Evolutionary conservation across 257 asterid genomes (phyloP), one percentile per base, ranked within the genome.

Genomic region (Rubia yunnanensis): DNA sequence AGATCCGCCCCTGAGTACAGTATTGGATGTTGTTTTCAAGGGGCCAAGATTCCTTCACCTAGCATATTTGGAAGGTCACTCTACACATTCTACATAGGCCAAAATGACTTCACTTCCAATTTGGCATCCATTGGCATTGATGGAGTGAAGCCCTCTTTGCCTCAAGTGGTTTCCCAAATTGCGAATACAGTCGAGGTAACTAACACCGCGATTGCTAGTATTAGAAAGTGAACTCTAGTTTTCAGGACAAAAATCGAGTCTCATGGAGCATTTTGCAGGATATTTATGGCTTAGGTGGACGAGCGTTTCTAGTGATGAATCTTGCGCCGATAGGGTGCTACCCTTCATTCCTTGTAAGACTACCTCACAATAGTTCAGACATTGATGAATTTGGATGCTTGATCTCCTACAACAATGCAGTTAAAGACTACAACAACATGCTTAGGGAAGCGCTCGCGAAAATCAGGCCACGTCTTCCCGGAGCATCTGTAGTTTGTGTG

Each of bases 301-400:
- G 88, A 38, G 77, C 87, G 7, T 79, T 88, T 65, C 58, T 83
- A 63, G 88, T 88, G n/a, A 77, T 82, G 22, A 86, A 84, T 65
- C 66, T 84, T 8, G 85, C 82, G n/a, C 95, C 96, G 2, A 24
- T 88, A 23, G 92, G 96, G 14, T 88, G 94, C 28, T 82, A 84
- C 67, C 86, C 89, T 10, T 70, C 89, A 7, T 69, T 68, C 54
- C 41, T 85, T 39, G 73, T 74, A 63, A 78, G 79, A 70, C 77
- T 87, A 36, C 84, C 88, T 35, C 97, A 85, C 64, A 60, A 80
- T 24, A 48, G 38, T 56, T 80, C 88, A 10, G 95, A 87, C 44
- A 17, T 84, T 1, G 94, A 88, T 67, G 70, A 62, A 20, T 67
- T 71, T 28, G 94, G 94, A 30, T 82, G 96, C 92, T 56, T 86